Evolutionary conservation across 1,139 yeast species (phyloP).

Genomic region (Candida labiduridarum): DNA sequence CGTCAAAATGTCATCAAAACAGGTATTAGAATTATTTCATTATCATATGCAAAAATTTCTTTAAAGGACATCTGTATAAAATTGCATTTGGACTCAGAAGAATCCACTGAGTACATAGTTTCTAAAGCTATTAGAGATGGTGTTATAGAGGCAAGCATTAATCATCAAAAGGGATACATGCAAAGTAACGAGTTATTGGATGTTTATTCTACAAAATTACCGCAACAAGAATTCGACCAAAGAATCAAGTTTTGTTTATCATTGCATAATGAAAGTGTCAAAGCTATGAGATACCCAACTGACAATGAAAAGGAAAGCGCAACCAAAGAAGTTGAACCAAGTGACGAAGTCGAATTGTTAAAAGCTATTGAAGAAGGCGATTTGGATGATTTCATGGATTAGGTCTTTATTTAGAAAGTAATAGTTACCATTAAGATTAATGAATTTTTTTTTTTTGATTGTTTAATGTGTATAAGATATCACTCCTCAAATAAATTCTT

Average conservation of each 20-base stretch:
- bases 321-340: conserved; percentile 31
- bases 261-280: conserved; percentile 88
- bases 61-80: conserved; percentile 89
- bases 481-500: not conserved
- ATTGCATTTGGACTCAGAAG: conserved; percentile 89
- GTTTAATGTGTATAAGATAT: not conserved
- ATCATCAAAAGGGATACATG: conserved; percentile 90
- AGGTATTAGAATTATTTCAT: conserved; percentile 90
- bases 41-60: conserved; percentile 89
- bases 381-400: conserved; percentile 53
- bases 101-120: conserved; percentile 94
- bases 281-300: conserved; percentile 90
- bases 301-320: conserved; percentile 40
- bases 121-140: conserved; percentile 97
- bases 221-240: conserved; percentile 88
- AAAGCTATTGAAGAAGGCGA: conserved; percentile 54
- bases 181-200: conserved; percentile 86
- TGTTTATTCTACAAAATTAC: conserved; percentile 83
- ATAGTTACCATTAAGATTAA: too few species aligned
- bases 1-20: conserved; percentile 98
- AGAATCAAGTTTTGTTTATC: conserved; percentile 91
- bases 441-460: too few species aligned
- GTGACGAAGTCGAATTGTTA: conserved; percentile 48
- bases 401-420: conserved; percentile 10
- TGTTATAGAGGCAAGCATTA: conserved; percentile 92